Conservation (phyloP, 1,284 basidiomycete genomes). For the Pholiota adiposa region DNA sequence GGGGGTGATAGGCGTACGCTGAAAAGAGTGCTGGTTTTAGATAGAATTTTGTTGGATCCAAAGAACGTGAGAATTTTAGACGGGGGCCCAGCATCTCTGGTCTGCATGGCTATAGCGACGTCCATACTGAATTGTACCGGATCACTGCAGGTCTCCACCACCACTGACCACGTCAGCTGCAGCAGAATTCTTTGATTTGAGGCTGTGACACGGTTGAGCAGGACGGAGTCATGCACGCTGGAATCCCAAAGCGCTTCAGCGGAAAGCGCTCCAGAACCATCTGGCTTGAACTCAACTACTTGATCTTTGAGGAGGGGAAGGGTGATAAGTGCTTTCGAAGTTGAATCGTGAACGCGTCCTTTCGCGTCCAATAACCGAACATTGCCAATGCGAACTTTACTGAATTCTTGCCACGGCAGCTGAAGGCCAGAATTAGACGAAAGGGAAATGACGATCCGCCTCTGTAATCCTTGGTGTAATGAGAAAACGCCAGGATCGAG, state of each 20-base stretch:
- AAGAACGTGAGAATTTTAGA: conserved; percentile 79
- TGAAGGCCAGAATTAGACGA: conserved; percentile 90
- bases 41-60: conserved; percentile 72
- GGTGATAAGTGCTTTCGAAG: conserved; percentile 67
- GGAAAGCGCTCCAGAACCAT: conserved; percentile 77
- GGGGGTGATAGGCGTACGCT: conserved; percentile 82
- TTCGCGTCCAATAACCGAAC: conserved; percentile 86
- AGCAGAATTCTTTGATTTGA: conserved; percentile 81
- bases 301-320: conserved; percentile 79
- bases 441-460: conserved; percentile 78
- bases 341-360: conserved; percentile 79
- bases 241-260: conserved; percentile 91
- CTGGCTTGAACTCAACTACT: conserved; percentile 72
- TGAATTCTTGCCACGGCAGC: conserved; percentile 84
- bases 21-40: conserved; percentile 84
- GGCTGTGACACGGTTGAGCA: conserved; percentile 87
- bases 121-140: conserved; percentile 89
- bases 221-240: conserved; percentile 84
- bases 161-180: conserved; percentile 78
- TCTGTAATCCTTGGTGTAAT: conserved; percentile 92
- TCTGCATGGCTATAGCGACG: conserved; percentile 84
- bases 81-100: conserved; percentile 85
- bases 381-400: conserved; percentile 80
- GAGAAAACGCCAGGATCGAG: conserved; percentile 88
- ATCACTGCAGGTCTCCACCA: conserved; percentile 82